Evolutionary conservation across 371 early-diverging fungal species (phyloP).

Genomic region (Vairimorpha necatrix): DNA sequence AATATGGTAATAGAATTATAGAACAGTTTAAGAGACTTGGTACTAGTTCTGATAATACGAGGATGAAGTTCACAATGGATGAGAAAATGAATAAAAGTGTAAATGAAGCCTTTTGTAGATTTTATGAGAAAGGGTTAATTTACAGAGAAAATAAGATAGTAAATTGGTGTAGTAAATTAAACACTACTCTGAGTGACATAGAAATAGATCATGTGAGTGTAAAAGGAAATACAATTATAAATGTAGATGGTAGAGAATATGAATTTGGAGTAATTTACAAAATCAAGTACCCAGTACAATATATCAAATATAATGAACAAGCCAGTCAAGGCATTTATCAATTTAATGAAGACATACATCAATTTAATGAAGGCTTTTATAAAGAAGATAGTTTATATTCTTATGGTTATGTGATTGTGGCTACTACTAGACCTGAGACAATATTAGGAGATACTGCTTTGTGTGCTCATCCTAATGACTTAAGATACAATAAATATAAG

Average conservation of each 20-base stretch:
- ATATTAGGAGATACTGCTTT: conserved; percentile 96
- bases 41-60: conserved; percentile 83
- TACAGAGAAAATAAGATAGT: conserved; percentile 90
- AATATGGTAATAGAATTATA: conserved; percentile 72
- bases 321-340: neutral
- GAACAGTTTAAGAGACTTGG: conserved; percentile 85
- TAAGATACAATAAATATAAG: conserved; percentile 68
- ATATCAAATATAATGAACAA: neutral
- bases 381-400: neutral
- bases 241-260: conserved; percentile 72
- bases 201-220: conserved; percentile 69
- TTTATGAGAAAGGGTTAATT: conserved; percentile 90
- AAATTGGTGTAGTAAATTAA: conserved; percentile 93
- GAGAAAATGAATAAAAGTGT: conserved; percentile 76
- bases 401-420: conserved; percentile 66
- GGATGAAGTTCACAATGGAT: conserved; percentile 90
- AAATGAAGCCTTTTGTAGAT: conserved; percentile 81
- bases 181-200: conserved; percentile 89
- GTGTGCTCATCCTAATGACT: conserved; percentile 83
- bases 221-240: conserved; percentile 35
- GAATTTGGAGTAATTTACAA: conserved; percentile 86
- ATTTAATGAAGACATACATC: neutral
- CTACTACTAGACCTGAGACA: conserved; percentile 97
- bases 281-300: conserved; percentile 66
- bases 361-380: neutral